These are phyloP conservation scores for Jaapia argillacea DNA, from an alignment of 768 basidiomycete species.

Conservation along the genomic window DNA sequence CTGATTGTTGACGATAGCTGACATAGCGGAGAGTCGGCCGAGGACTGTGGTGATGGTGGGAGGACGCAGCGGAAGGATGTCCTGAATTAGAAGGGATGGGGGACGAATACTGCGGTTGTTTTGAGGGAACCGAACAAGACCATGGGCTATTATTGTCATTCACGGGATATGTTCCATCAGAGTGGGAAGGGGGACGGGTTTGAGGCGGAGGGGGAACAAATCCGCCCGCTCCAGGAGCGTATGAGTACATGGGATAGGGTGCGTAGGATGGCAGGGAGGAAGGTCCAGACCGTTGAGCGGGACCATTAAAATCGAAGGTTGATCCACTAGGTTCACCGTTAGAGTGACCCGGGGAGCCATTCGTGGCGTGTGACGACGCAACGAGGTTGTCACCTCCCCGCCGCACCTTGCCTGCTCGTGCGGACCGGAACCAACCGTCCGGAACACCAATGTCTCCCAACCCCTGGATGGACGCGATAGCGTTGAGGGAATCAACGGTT, in stretches of 20 bases:
- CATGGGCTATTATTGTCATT: not conserved
- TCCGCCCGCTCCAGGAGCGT: not conserved
- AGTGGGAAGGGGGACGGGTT: not conserved
- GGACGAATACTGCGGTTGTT: not conserved
- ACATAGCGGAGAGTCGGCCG: too few species aligned
- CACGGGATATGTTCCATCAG: not conserved
- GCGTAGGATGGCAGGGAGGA: not conserved
- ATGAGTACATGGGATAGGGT: not conserved
- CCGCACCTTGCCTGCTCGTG: constrained; percentile 52
- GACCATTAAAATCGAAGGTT: constrained; percentile 8
- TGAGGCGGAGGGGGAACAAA: not conserved
- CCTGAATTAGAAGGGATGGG: not conserved
- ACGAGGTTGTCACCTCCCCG: constrained; percentile 36
- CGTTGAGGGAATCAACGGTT: constrained; percentile 58
- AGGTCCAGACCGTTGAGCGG: not conserved
- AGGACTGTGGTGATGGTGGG: too few species aligned
- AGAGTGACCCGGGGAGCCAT: constrained; percentile 22
- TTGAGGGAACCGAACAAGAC: not conserved
- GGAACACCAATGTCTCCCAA: constrained; percentile 61
- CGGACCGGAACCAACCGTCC: constrained; percentile 72
- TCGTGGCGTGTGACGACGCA: constrained; percentile 33
- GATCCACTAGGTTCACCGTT: constrained; percentile 18
- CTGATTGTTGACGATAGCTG: not conserved
- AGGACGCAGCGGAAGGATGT: too few species aligned
- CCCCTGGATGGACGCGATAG: constrained; percentile 59